Evolutionary conservation across 352 stramenopile genomes (phyloP).

Genomic region (Phytophthora niederhauseri): DNA sequence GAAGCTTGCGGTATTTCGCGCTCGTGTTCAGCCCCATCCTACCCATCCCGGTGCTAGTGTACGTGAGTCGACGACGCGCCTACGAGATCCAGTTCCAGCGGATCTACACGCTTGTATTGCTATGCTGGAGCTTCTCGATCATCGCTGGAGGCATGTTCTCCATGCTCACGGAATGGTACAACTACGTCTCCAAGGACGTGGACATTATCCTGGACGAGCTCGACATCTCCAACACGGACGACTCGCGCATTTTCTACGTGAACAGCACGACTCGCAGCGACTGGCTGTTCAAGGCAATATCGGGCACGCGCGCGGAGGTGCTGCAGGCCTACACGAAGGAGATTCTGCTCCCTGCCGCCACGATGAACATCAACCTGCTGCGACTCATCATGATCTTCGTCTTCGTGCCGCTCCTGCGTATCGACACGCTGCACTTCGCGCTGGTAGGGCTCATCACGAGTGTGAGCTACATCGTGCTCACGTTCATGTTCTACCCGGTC

Average conservation of each 20-base stretch:
- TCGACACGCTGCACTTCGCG: constrained; percentile 76
- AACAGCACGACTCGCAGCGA: constrained; percentile 51
- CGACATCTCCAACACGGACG: constrained; percentile 40
- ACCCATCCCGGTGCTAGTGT: constrained; percentile 72
- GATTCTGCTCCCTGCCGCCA: constrained; percentile 65
- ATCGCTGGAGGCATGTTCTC: constrained; percentile 81
- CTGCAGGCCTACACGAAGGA: constrained; percentile 68
- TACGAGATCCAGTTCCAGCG: constrained; percentile 77
- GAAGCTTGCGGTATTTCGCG: constrained; percentile 67
- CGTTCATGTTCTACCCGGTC: constrained; percentile 66
- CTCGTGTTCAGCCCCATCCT: constrained; percentile 73
- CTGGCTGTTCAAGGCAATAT: constrained; percentile 68
- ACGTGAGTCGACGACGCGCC: constrained; percentile 59
- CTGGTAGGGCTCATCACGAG: constrained; percentile 61
- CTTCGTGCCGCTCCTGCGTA: constrained; percentile 71
- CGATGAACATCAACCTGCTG: constrained; percentile 85
- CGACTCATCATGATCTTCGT: constrained; percentile 80
- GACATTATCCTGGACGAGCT: constrained; percentile 67
- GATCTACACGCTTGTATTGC: constrained; percentile 69
- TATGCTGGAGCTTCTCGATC: constrained; percentile 80
- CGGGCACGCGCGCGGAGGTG: constrained; percentile 60
- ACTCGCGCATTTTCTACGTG: constrained; percentile 51
- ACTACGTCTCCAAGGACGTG: constrained; percentile 74
- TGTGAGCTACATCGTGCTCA: constrained; percentile 66
- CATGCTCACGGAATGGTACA: constrained; percentile 85